A percentile compares a stretch with the other conserved stretches of the same genome.
Evolutionary conservation across 1,139 yeast genomes (phyloP).

Genomic region (Zygoascus hellenicus): DNA sequence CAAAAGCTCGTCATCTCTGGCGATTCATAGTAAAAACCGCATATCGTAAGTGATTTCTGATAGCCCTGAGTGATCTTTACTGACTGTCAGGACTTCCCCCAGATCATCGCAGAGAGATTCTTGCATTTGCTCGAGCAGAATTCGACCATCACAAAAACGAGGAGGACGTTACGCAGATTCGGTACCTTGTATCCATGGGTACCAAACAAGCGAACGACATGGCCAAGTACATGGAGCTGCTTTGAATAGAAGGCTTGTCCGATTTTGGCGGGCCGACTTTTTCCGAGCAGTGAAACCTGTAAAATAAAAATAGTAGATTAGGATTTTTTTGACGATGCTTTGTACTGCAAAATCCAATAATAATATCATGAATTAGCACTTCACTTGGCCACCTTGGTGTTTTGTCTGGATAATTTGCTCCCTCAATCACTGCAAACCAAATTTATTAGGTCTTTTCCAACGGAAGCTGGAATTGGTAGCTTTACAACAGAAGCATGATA

Average conservation of each 20-base stretch:
- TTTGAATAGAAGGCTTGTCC: conserved; percentile 2
- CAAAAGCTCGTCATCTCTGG: conserved; percentile 33
- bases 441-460: too few relatives aligned
- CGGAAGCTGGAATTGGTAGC: too few relatives aligned
- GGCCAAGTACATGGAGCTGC: conserved; percentile 24
- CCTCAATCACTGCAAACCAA: too few relatives aligned
- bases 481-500: too few relatives aligned
- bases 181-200: conserved; percentile 33
- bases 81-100: conserved; percentile 13
- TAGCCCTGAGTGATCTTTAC: background rate
- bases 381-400: too few relatives aligned
- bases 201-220: conserved; percentile 32
- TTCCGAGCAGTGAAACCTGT: too few relatives aligned
- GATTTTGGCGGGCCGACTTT: too few relatives aligned
- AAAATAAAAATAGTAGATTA: too few relatives aligned
- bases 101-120: conserved; percentile 28
- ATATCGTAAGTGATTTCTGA: conserved; percentile 21
- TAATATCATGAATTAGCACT: too few relatives aligned
- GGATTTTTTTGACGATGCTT: too few relatives aligned
- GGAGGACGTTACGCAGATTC: conserved; percentile 29
- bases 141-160: conserved; percentile 29
- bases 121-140: conserved; percentile 35
- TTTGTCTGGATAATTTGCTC: too few relatives aligned
- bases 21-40: conserved; percentile 31
- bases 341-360: too few relatives aligned